phyloP scores from a whole-genome alignment of 148 eudicot genomes.

The Simmondsia chinensis region DNA sequence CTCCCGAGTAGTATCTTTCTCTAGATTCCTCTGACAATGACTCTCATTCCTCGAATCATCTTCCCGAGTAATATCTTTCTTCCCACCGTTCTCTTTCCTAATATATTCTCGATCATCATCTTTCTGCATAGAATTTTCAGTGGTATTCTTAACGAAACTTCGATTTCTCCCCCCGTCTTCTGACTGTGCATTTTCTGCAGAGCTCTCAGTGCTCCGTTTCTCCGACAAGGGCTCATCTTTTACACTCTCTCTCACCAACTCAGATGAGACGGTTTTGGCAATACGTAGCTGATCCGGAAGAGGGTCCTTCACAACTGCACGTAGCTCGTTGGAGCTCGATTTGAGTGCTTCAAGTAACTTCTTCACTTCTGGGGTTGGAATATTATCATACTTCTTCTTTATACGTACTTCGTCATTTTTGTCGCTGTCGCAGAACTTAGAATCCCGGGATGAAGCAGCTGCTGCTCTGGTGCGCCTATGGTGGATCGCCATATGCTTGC shows the following conservation, averaged over 20 bases:
- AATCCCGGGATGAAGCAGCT: conserved; percentile 28
- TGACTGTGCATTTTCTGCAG: too few relatives aligned
- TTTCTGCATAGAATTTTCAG: conserved; percentile 6
- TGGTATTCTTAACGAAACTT: not conserved
- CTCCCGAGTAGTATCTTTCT: conserved; percentile 6
- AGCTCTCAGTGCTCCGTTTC: too few relatives aligned
- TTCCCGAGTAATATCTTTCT: conserved; percentile 6
- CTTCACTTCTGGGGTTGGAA: conserved; percentile 15
- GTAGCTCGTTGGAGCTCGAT: conserved; percentile 35
- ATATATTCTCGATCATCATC: too few relatives aligned
- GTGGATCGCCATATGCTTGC: conserved; percentile 31
- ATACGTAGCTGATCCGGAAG: conserved; percentile 32
- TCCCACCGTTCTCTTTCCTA: too few relatives aligned
- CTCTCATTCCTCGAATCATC: conserved; percentile 9
- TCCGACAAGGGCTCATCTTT: conserved; percentile 10
- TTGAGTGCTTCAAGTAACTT: conserved; percentile 30
- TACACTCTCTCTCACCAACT: conserved; percentile 4
- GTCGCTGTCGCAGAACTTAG: too few relatives aligned
- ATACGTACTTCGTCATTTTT: too few relatives aligned
- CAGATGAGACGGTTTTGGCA: conserved; percentile 18
- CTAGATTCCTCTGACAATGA: not conserved
- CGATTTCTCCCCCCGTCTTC: too few relatives aligned
- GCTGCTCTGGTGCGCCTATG: conserved; percentile 14
- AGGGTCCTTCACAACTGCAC: conserved; percentile 44
- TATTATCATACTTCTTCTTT: not conserved